Percentiles rank a stretch among this genome's conserved stretches.
These are phyloP conservation scores for Arthrinium phaeospermum DNA, from an alignment of 2,329 filamentous ascomycete genomes.

Conservation along the genomic window DNA sequence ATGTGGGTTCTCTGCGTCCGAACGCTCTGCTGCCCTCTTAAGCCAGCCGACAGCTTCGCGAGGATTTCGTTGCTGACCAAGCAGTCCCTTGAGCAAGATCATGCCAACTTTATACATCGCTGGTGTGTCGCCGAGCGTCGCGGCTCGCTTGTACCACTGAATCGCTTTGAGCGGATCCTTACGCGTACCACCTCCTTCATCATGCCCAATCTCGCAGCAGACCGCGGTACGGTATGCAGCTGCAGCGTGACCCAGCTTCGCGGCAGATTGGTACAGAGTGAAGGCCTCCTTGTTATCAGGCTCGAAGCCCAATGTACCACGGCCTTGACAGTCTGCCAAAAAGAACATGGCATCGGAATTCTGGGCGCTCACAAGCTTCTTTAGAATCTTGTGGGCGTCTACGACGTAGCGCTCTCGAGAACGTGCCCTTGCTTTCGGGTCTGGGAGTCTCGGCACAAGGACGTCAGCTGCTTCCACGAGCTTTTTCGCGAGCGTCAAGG, in stretches of 20 bases:
- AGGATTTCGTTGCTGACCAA: slow-evolving; percentile 84
- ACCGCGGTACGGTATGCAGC: slow-evolving; percentile 95
- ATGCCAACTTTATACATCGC: slow-evolving; percentile 99
- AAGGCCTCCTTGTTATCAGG: slow-evolving; percentile 92
- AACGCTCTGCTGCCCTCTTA: slow-evolving; percentile 87
- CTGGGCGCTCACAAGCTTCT: slow-evolving; percentile 78
- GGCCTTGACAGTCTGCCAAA: slow-evolving; percentile 86
- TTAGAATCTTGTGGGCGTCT: slow-evolving; percentile 89
- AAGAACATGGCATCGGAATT: slow-evolving; percentile 93
- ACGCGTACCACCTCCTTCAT: slow-evolving; percentile 91
- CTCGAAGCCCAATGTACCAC: slow-evolving; percentile 78
- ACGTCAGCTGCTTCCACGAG: slow-evolving; percentile 84
- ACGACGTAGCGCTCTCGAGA: slow-evolving; percentile 81
- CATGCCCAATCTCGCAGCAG: slow-evolving; percentile 94
- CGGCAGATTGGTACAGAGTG: slow-evolving; percentile 88
- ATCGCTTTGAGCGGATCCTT: slow-evolving; percentile 93
- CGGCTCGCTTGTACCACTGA: slow-evolving; percentile 96
- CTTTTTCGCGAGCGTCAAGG: slow-evolving; percentile 79
- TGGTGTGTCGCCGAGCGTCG: slow-evolving; percentile 85
- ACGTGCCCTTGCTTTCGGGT: slow-evolving; percentile 75
- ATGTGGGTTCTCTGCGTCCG: slow-evolving; percentile 90
- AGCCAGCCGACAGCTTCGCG: slow-evolving; percentile 91
- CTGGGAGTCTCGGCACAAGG: slow-evolving; percentile 67
- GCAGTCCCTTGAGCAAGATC: slow-evolving; percentile 89
- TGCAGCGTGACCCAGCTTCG: slow-evolving; percentile 84